These are phyloP conservation scores for Ophiostoma pallidulum DNA, from an alignment of 2,329 filamentous ascomycete species.

Conservation along the genomic window DNA sequence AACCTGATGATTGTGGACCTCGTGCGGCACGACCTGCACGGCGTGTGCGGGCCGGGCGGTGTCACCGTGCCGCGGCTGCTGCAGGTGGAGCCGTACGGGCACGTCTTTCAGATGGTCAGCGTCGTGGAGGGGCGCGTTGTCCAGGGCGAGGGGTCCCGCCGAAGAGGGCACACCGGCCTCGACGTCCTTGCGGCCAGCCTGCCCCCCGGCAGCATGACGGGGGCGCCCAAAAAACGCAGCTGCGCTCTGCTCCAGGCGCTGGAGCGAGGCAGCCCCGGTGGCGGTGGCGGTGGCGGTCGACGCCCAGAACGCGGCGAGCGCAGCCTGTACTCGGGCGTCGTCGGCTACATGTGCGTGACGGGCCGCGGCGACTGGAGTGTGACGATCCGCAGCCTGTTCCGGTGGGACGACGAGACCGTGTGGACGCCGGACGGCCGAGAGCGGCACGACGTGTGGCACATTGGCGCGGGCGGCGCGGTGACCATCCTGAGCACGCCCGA, in stretches of 20 bases:
- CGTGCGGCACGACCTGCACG: conserved; percentile 85
- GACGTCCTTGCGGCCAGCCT: conserved; percentile 69
- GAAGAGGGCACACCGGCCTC: conserved; percentile 46
- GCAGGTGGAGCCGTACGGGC: conserved; percentile 82
- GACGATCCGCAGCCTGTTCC: conserved; percentile 73
- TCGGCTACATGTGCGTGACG: conserved; percentile 81
- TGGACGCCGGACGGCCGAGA: conserved; percentile 12
- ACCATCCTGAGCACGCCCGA: conserved; percentile 72
- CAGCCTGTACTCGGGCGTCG: conserved; percentile 76
- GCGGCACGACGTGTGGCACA: conserved; percentile 59
- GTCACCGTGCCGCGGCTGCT: conserved; percentile 72
- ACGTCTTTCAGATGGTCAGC: conserved; percentile 84
- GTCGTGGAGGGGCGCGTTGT: conserved; percentile 70
- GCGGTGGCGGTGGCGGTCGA: no score
- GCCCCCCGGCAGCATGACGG: conserved; percentile 92
- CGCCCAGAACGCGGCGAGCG: conserved; percentile 40
- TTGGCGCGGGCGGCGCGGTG: conserved; percentile 85
- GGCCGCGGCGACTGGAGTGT: conserved; percentile 87
- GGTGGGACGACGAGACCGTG: conserved; percentile 51
- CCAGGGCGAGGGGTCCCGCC: background rate
- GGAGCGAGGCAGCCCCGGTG: conserved; percentile 39
- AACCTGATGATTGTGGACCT: conserved; percentile 98
- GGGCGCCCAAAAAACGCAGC: conserved; percentile 85
- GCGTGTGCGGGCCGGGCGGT: conserved; percentile 65
- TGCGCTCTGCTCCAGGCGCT: conserved; percentile 70